Base-by-base conservation (phyloP, 2,329 filamentous ascomycete species). In the Monilinia laxa region DNA sequence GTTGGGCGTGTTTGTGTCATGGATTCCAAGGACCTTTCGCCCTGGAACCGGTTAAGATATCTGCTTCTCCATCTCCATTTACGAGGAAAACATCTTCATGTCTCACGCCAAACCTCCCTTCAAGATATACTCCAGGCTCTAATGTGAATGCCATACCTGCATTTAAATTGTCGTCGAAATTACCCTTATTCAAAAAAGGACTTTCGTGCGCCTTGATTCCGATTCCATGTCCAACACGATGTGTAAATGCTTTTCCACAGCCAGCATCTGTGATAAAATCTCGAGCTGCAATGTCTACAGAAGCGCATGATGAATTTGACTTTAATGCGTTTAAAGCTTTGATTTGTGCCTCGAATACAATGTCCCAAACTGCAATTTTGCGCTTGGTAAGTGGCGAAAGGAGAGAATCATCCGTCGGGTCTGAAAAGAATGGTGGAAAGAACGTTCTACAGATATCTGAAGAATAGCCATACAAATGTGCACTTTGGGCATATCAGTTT, bases 201-300 rank as follows among this genome's bases (percentile, higher is more conserved):
- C 84, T 85, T 73, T 89, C 86, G 69, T 88, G 86, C 1, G 86
- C 86, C 76, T 89, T 88, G 73, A 89, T 87, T 0, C 86, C 87
- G 58, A 89, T 87, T 1, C 86, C 84, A 71, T 89, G 87, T 0
- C 86, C 86, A 0, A 89, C 78, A 1, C 86, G 81, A 70, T 89
- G 86, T 1, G 86, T 88, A 69, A 89, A 89, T 0, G 79, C 80
- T 25, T 81, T 77, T 0, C 83, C 85, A 67, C 88, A 88, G 0
- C 85, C 86, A 0, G 84, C 85, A 14, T 81, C 75, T 16, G 82
- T 80, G 60, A 89, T 88, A 25, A 88, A 79, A 0, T 77, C 76
- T 1, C 86, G 80, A 7, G 86, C 86, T 1, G 86, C 86, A 52
- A 88, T 81, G 68, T 89, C 86, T 2, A 89, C 83, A 52, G 80